Evolutionary conservation across 192 early-diverging fungal genomes (phyloP).

Genomic region (Backusella westeae): DNA sequence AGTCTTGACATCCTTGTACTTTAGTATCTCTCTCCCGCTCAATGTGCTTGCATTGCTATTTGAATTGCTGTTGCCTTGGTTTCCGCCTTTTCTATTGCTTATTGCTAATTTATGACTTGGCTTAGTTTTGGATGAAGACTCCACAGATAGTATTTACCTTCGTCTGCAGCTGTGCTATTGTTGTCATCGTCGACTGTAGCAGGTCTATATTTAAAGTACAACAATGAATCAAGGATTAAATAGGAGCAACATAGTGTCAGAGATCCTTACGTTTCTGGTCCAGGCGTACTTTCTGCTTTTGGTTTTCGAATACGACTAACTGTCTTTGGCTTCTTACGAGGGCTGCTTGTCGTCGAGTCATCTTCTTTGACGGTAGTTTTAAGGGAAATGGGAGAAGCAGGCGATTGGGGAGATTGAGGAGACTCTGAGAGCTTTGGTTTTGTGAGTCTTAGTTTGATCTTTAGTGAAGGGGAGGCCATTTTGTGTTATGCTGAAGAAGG

Average conservation of each 20-base stretch:
- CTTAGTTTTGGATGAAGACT: not conserved
- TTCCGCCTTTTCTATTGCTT: not conserved
- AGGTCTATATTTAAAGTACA: not conserved
- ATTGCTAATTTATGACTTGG: not conserved
- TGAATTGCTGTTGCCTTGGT: not conserved
- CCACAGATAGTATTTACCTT: not conserved
- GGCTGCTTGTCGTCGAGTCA: not conserved
- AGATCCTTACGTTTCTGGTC: not conserved
- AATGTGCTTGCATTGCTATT: not conserved
- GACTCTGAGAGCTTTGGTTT: constrained; percentile 3
- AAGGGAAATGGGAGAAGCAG: constrained; percentile 4
- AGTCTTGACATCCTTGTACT: constrained; percentile 19
- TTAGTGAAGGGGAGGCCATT: constrained; percentile 14
- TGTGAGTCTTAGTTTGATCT: constrained; percentile 18
- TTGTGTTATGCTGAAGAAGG: not conserved
- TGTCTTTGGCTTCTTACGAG: constrained; percentile 4
- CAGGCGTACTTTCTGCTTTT: constrained; percentile 10
- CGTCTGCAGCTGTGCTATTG: constrained; percentile 5
- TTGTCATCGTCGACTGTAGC: constrained; percentile 1
- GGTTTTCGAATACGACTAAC: not conserved
- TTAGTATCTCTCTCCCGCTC: constrained; percentile 15
- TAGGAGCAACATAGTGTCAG: not conserved
- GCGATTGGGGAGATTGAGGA: not conserved
- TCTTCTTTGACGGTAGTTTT: not conserved
- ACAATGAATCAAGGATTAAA: not conserved